phyloP scores from a whole-genome alignment of 805 yeast genomes.

The Starmerella etchellsii region DNA sequence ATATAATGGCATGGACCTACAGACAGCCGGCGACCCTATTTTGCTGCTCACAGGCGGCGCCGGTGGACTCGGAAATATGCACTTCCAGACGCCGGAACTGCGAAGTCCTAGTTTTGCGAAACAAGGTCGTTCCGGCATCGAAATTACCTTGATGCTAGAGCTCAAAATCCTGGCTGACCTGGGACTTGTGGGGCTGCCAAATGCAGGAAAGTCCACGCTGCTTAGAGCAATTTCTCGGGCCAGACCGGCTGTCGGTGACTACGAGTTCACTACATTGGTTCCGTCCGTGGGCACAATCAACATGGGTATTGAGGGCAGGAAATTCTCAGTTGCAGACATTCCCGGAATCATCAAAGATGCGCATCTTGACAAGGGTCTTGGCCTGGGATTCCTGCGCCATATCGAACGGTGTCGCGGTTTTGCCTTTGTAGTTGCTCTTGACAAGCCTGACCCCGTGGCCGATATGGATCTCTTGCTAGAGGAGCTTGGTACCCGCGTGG shows the following conservation, averaged over 20 bases:
- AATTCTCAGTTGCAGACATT: conserved; percentile 91
- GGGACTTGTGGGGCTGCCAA: conserved; percentile 90
- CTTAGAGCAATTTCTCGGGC: conserved; percentile 80
- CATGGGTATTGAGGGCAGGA: conserved; percentile 36
- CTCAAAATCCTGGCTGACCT: conserved; percentile 80
- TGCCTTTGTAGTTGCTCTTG: conserved; percentile 75
- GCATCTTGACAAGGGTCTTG: conserved; percentile 72
- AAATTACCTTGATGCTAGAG: conserved; percentile 61
- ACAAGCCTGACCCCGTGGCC: conserved; percentile 45
- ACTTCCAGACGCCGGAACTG: conserved; percentile 68
- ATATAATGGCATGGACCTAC: conserved; percentile 60
- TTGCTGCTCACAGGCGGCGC: conserved; percentile 69
- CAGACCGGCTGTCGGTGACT: conserved; percentile 82
- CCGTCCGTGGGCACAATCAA: conserved; percentile 86
- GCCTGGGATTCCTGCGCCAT: conserved; percentile 81
- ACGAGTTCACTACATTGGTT: conserved; percentile 90
- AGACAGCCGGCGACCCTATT: conserved; percentile 51
- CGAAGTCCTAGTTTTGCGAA: conserved; percentile 87
- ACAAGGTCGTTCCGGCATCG: conserved; percentile 58
- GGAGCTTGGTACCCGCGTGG: conserved; percentile 61
- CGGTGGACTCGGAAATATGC: conserved; percentile 96
- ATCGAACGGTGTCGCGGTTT: conserved; percentile 84
- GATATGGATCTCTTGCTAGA: conserved; percentile 51
- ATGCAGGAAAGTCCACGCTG: conserved; percentile 90
- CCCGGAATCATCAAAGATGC: conserved; percentile 95